Base-by-base conservation (phyloP, 495 filamentous ascomycete species). In the Lentithecium fluviatile region DNA sequence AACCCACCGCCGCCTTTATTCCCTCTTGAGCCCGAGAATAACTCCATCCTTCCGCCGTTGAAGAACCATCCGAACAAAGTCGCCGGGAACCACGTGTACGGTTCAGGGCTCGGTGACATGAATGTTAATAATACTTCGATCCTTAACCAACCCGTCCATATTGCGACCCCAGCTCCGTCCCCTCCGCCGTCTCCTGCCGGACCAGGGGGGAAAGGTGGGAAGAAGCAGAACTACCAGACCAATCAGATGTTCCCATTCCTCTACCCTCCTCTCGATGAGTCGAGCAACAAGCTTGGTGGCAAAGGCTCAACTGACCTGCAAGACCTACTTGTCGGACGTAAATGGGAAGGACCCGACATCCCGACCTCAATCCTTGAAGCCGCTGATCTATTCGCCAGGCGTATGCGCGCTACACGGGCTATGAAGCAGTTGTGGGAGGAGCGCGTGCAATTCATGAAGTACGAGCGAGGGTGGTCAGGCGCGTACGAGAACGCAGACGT, bases 181-280 rank as follows among this genome's bases (percentile, higher is more conserved):
- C 94, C 94, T 23, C 94, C 94, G 0, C 94, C 94, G 11, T 95
- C 91, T 6, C 95, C 94, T 2, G 88, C 86, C 2, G 86, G 84
- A 0, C 85, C 88, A 4, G 91, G 91, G 37, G 91, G 91, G 4
- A 98, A 98, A 72, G 89, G 88, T 45, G 91, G 87, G 15, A 98
- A 98, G 77, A 98, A 98, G 69, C 95, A 97, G 63, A 98, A 97
- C 58, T 98, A 97, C 70, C 94, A 98, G 72, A 98, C 94, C 0
- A 98, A 98, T 70, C 94, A 98, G 64, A 92, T 96, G 66, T 98
- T 98, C 64, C 94, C 94, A 0, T 97, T 98, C 66, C 84, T 98
- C 76, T 98, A 97, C 67, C 95, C 94, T 2, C 92, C 94, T 1
- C 74, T 95, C 13, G 90, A 95, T 75, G 84, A 83, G 59, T 82